phyloP scores from a whole-genome alignment of 202 grass and related monocot species.

The Panicum virgatum region DNA sequence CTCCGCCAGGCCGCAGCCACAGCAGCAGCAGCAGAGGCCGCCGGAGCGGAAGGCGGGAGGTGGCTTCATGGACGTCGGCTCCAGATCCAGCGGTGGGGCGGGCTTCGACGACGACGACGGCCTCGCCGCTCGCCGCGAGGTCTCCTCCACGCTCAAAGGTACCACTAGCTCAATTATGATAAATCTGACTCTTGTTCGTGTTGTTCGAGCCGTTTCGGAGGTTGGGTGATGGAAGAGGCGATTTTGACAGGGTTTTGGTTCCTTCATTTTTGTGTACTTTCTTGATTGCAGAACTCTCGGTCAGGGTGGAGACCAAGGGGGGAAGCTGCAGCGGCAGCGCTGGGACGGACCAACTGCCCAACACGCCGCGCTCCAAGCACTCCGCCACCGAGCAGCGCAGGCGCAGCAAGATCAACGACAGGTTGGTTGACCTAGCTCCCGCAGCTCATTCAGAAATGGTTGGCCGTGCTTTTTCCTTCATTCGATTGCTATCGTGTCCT shows the following conservation, averaged over 20 bases:
- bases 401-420: constrained; percentile 96
- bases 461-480: neutral
- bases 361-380: constrained; percentile 87
- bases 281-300: constrained; percentile 51
- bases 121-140: constrained; percentile 63
- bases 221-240: neutral
- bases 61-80: constrained; percentile 63
- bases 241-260: constrained; percentile 16
- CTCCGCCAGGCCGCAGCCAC: constrained; percentile 19
- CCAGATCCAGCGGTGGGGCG: constrained; percentile 61
- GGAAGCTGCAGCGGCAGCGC: constrained; percentile 65
- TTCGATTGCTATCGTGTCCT: neutral
- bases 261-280: neutral
- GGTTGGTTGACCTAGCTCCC: constrained; percentile 34
- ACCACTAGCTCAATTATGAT: neutral
- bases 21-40: constrained; percentile 25
- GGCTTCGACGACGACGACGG: constrained; percentile 79
- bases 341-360: constrained; percentile 63
- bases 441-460: neutral
- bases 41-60: constrained; percentile 47
- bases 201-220: neutral
- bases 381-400: constrained; percentile 88
- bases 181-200: neutral
- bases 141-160: constrained; percentile 78
- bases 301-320: constrained; percentile 61